Percentiles rank a stretch among this genome's conserved stretches.
phyloP scores from a whole-genome alignment of 345 rosid genomes.

The Salix dunnii region DNA sequence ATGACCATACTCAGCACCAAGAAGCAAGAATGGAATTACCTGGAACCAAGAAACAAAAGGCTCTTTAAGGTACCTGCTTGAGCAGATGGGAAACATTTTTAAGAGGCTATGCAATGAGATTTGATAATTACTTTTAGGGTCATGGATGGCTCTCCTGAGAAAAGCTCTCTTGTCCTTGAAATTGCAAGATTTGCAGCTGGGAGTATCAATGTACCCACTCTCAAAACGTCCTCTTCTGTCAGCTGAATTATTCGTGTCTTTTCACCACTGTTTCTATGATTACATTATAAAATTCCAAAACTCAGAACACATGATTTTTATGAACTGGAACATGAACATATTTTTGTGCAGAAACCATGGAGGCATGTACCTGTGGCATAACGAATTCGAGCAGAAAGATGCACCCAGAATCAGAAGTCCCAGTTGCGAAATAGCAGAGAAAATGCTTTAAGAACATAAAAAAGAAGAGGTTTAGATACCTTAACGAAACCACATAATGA shows the following conservation, averaged over 20 bases:
- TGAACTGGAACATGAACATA: neutral
- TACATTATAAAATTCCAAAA: neutral
- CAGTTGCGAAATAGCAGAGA: conserved; percentile 63
- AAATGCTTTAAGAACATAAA: conserved; percentile 49
- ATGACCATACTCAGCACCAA: conserved; percentile 89
- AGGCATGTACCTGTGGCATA: conserved; percentile 53
- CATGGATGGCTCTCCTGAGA: conserved; percentile 94
- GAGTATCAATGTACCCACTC: conserved; percentile 60
- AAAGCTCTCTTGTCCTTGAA: conserved; percentile 56
- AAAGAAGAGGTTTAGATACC: conserved; percentile 6
- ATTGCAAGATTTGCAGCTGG: conserved; percentile 74
- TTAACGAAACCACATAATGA: neutral
- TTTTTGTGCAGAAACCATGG: neutral
- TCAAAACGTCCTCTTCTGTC: conserved; percentile 66
- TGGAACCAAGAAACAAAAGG: conserved; percentile 28
- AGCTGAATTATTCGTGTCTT: conserved; percentile 43
- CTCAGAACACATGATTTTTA: neutral
- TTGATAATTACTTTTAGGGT: conserved; percentile 67
- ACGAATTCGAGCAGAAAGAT: conserved; percentile 76
- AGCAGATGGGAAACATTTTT: conserved; percentile 4
- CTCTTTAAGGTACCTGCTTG: neutral
- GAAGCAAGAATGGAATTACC: conserved; percentile 78
- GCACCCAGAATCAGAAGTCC: conserved; percentile 72
- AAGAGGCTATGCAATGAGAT: neutral
- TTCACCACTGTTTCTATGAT: conserved; percentile 46